A percentile compares a stretch with the other conserved stretches of the same genome.
phyloP scores from a whole-genome alignment of 768 basidiomycete species.

The Kwoniella pini region DNA sequence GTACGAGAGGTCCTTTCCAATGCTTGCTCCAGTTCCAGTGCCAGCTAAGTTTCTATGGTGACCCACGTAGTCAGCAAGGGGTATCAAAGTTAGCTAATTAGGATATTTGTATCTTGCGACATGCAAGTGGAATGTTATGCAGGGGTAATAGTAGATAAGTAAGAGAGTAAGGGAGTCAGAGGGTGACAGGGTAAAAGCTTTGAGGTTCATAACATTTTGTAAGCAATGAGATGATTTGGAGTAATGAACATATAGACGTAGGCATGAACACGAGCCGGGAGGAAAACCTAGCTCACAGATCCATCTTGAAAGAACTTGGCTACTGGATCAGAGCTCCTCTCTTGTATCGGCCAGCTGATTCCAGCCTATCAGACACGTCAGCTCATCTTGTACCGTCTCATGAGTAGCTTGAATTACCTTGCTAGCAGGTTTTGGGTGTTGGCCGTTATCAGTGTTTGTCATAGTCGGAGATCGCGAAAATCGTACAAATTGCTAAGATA shows the following conservation, averaged over 20 bases:
- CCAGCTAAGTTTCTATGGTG: constrained; percentile 40
- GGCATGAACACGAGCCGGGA: too few relatives aligned
- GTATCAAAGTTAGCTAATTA: too few relatives aligned
- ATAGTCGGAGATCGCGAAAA: not conserved
- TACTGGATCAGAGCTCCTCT: constrained; percentile 40
- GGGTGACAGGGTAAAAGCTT: too few relatives aligned
- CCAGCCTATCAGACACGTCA: constrained; percentile 27
- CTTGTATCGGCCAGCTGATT: constrained; percentile 47
- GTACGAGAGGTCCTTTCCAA: constrained; percentile 24
- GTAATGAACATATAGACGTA: too few relatives aligned
- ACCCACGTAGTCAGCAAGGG: not conserved
- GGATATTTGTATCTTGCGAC: too few relatives aligned
- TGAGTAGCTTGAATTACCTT: not conserved
- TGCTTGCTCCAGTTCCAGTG: constrained; percentile 37
- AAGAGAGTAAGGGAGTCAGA: too few relatives aligned
- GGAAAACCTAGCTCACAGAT: constrained; percentile 28
- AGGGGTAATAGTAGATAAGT: too few relatives aligned
- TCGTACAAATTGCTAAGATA: too few relatives aligned
- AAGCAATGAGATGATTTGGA: too few relatives aligned
- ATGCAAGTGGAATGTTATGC: too few relatives aligned
- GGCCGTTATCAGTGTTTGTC: not conserved
- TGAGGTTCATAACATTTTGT: too few relatives aligned
- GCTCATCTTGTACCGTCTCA: not conserved
- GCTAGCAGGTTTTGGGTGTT: not conserved
- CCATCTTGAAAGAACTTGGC: constrained; percentile 41